Percentiles rank a stretch among this genome's conserved stretches.
These are phyloP conservation scores for Ceratocystis cacaofunesta DNA, from an alignment of 2,329 filamentous ascomycete genomes.

Conservation along the genomic window DNA sequence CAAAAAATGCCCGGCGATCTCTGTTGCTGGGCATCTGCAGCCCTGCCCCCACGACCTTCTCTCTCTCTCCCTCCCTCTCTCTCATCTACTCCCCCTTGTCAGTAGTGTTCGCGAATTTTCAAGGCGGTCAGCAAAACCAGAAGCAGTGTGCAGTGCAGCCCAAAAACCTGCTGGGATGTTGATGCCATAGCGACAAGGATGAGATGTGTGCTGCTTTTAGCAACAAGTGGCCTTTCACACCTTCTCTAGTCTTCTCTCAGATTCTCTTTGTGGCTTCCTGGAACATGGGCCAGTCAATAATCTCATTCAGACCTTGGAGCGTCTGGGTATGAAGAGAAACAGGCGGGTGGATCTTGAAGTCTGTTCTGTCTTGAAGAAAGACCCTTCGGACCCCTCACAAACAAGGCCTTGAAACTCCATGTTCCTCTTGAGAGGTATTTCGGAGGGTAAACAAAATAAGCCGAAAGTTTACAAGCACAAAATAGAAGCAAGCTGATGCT, in stretches of 20 bases:
- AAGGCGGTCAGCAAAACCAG: background rate
- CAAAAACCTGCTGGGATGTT: background rate
- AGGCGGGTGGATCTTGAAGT: no score
- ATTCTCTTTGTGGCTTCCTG: background rate
- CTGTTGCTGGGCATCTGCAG: background rate
- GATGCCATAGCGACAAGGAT: background rate
- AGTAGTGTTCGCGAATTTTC: background rate
- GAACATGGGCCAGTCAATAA: background rate
- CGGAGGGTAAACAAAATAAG: background rate
- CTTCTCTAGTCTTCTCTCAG: background rate
- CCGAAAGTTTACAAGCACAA: background rate
- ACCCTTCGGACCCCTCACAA: background rate
- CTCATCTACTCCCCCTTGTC: background rate
- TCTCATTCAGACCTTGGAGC: no score
- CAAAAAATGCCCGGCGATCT: background rate
- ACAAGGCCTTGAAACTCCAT: background rate
- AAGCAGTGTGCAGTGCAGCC: background rate
- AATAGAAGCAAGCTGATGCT: background rate
- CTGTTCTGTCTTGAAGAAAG: no score
- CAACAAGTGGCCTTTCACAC: background rate
- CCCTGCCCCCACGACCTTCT: background rate
- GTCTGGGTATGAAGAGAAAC: no score
- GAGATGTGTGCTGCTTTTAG: background rate
- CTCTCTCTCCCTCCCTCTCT: no score
- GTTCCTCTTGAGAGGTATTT: background rate